Evolutionary conservation across 2,329 filamentous ascomycete genomes (phyloP), one percentile per base, ranked within the genome.

Genomic region (Remersonia thermophila): DNA sequence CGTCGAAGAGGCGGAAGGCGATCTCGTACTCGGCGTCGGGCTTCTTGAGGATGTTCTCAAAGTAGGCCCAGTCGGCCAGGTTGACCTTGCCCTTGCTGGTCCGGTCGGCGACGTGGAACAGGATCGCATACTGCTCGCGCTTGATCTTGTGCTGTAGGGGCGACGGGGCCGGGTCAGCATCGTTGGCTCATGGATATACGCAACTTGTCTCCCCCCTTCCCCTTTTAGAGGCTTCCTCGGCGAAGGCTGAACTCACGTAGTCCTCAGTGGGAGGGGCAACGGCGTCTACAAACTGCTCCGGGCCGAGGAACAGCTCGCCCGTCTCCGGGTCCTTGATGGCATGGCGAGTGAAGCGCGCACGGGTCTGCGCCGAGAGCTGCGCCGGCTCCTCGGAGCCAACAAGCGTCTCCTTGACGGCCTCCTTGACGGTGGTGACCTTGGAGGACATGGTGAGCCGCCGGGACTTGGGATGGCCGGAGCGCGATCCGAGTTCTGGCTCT

Each of bases 11-110:
- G 51, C 91, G 83, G 65, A 96, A 98, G 12, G 91, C 89, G 51
- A 98, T 94, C 61, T 96, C 87, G 63, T 98, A 98, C 65, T 98
- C 91, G 58, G 91, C 91, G 55, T 96, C 91, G 43, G 91, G 83
- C 63, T 95, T 96, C 49, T 72, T 71, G 40, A 98, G 77, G 45
- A 98, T 73, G 65, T 93, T 93, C 64, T 95, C 84, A 61, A 96
- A 98, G 46, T 82, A 80, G 32, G 73, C 77, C 86, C 89, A 98
- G 63, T 98, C 91, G 41, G 77, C 67, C 37, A 96, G 65, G 49
- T 66, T 82, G 49, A 98, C 69, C 50, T 73, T 78, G 45, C 87
- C 87, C 30, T 67, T 67, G 47, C 68, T 72, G 47, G 74, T 75
- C 50, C 83, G 77, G 60, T 98, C 91, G 51, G 91, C 91, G 40